Evolutionary conservation across 768 basidiomycete species (phyloP).

Genomic region (Kwoniella bestiolae): DNA sequence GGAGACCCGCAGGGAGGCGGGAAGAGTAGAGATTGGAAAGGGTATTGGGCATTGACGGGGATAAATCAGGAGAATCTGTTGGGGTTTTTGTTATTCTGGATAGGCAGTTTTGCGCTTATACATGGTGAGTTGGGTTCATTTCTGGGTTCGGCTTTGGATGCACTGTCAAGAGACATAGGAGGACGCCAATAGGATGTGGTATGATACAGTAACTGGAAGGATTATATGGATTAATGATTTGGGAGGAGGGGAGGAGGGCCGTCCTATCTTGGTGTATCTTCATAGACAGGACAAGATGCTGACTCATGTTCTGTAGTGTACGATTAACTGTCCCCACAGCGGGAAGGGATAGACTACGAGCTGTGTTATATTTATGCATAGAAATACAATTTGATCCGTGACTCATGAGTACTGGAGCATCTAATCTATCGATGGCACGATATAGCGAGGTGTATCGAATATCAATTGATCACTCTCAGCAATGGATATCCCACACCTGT

Average conservation of each 20-base stretch:
- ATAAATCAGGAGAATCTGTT: slow-evolving; percentile 89
- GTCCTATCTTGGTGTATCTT: background rate
- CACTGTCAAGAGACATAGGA: background rate
- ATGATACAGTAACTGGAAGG: background rate
- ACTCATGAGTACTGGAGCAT: too few relatives aligned
- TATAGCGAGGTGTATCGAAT: too few relatives aligned
- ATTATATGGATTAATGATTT: too few relatives aligned
- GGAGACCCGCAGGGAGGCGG: slow-evolving; percentile 58
- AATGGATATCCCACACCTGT: too few relatives aligned
- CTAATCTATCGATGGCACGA: too few relatives aligned
- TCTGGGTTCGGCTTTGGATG: background rate
- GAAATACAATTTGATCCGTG: background rate
- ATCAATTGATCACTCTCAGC: too few relatives aligned
- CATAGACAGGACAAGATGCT: background rate
- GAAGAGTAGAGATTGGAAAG: slow-evolving; percentile 60
- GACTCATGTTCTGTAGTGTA: slow-evolving; percentile 13
- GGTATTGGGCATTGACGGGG: slow-evolving; percentile 64
- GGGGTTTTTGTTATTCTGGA: slow-evolving; percentile 92
- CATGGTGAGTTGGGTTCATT: slow-evolving; percentile 43
- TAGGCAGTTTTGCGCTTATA: slow-evolving; percentile 73
- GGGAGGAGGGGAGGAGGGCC: too few relatives aligned
- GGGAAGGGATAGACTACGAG: background rate
- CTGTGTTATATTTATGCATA: background rate
- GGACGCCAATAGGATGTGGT: background rate
- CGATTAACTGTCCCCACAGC: slow-evolving; percentile 8